These are phyloP conservation scores for Neostapfia colusana DNA, from an alignment of 176 grass and related monocot species.

Conservation along the genomic window DNA sequence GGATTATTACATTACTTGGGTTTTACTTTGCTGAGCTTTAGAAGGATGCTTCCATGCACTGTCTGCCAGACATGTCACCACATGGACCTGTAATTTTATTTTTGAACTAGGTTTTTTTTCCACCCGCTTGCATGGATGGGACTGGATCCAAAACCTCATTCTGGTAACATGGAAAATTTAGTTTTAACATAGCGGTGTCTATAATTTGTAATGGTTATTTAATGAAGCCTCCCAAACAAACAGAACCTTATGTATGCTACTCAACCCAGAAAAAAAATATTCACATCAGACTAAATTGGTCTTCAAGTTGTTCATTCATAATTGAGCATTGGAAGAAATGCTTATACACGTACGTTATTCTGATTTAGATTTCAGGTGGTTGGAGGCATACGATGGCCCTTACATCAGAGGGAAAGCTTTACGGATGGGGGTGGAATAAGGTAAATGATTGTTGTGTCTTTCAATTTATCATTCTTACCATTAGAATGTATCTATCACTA, in stretches of 20 bases:
- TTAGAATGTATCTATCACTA: neutral
- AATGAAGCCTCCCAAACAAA: neutral
- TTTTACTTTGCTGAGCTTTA: constrained; percentile 3
- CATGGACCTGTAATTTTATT: neutral
- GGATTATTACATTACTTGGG: neutral
- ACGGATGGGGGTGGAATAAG: constrained; percentile 99
- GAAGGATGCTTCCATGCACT: neutral
- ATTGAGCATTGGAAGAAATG: neutral
- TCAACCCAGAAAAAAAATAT: constrained; percentile 6
- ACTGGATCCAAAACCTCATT: neutral
- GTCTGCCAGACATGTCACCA: too few relatives aligned
- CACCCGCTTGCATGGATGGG: neutral
- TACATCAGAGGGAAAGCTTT: constrained; percentile 88
- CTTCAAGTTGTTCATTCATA: constrained; percentile 2
- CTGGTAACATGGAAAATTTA: neutral
- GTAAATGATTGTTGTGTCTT: constrained; percentile 35
- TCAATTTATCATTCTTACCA: constrained; percentile 11
- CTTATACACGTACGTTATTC: constrained; percentile 17
- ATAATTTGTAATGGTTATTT: neutral
- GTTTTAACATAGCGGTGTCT: neutral
- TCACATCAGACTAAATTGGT: neutral
- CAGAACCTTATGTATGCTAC: neutral
- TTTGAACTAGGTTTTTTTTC: neutral
- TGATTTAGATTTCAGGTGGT: constrained; percentile 91
- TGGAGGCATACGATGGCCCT: constrained; percentile 99